phyloP scores from a whole-genome alignment of 495 filamentous ascomycete species.

The Podospora anserina region DNA sequence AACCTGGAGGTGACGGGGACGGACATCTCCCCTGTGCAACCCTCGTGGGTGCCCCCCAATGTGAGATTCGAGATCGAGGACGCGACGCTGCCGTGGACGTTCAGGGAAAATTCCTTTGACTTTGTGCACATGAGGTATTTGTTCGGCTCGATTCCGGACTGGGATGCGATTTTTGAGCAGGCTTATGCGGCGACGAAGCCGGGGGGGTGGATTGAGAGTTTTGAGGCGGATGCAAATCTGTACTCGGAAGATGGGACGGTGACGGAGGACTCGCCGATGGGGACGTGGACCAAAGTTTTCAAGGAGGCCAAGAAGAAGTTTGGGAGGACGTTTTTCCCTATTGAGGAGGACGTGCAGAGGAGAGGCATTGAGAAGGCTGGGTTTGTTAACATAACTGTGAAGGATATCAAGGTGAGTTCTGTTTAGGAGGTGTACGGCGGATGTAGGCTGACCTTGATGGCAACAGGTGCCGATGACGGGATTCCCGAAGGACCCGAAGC shows the following conservation, averaged over 20 bases:
- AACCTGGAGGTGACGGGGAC: conserved; percentile 56
- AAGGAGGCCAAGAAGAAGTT: conserved; percentile 20
- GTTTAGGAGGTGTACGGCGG: neutral
- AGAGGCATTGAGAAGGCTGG: conserved; percentile 58
- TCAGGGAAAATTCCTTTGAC: conserved; percentile 53
- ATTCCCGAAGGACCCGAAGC: neutral
- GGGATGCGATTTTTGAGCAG: conserved; percentile 45
- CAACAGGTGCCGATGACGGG: conserved; percentile 13
- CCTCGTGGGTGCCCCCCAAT: conserved; percentile 47
- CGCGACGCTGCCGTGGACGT: conserved; percentile 51
- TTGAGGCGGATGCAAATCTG: conserved; percentile 24
- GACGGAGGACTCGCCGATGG: conserved; percentile 28
- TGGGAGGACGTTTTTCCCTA: conserved; percentile 22
- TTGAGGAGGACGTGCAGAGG: conserved; percentile 45
- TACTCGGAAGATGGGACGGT: conserved; percentile 26
- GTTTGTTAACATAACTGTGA: conserved; percentile 48
- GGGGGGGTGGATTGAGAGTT: conserved; percentile 36
- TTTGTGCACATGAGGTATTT: conserved; percentile 60
- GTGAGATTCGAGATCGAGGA: conserved; percentile 56
- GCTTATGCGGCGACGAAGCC: conserved; percentile 36
- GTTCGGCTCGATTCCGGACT: conserved; percentile 54
- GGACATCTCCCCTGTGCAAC: conserved; percentile 60
- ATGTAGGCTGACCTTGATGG: neutral
- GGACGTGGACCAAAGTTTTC: conserved; percentile 34
- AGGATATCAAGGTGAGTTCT: conserved; percentile 19